These are phyloP conservation scores for Pestalotiopsis fici DNA, from an alignment of 2,329 filamentous ascomycete genomes.

Conservation along the genomic window DNA sequence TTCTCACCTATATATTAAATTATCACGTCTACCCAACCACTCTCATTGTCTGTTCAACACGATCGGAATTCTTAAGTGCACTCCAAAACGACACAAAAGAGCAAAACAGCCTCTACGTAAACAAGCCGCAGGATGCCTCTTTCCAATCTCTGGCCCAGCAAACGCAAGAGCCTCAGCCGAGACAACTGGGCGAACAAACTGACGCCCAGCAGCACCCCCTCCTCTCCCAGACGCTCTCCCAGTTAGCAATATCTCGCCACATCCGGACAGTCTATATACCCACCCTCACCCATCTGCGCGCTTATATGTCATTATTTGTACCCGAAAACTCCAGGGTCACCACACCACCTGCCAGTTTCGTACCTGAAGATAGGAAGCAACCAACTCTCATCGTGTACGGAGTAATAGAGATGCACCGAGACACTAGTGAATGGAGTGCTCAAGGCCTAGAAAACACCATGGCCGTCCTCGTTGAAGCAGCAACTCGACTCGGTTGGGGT, in stretches of 20 bases:
- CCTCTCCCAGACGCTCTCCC: slow-evolving; percentile 65
- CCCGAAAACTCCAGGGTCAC: slow-evolving; percentile 34
- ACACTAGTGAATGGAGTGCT: slow-evolving; percentile 73
- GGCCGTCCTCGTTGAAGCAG: slow-evolving; percentile 64
- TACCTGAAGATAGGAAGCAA: slow-evolving; percentile 5
- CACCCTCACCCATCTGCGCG: slow-evolving; percentile 75
- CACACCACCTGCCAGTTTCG: slow-evolving; percentile 32
- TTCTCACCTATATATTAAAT: slow-evolving; percentile 66
- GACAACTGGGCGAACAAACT: neutral
- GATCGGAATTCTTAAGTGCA: slow-evolving; percentile 63
- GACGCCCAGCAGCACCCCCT: slow-evolving; percentile 39
- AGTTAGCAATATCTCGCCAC: slow-evolving; percentile 68
- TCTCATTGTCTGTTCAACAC: slow-evolving; percentile 70
- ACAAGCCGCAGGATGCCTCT: slow-evolving; percentile 3
- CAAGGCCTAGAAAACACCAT: slow-evolving; percentile 68
- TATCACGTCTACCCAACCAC: slow-evolving; percentile 59
- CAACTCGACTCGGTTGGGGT: slow-evolving; percentile 42
- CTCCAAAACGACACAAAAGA: slow-evolving; percentile 49
- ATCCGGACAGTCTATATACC: slow-evolving; percentile 73
- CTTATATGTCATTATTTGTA: slow-evolving; percentile 66
- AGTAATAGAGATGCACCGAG: slow-evolving; percentile 64
- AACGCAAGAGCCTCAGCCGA: neutral
- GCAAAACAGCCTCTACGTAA: neutral
- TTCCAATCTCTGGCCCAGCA: slow-evolving; percentile 12
- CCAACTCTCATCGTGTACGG: slow-evolving; percentile 65